phyloP scores from a whole-genome alignment of 78 protist genomes.

The Bodo saltans region DNA sequence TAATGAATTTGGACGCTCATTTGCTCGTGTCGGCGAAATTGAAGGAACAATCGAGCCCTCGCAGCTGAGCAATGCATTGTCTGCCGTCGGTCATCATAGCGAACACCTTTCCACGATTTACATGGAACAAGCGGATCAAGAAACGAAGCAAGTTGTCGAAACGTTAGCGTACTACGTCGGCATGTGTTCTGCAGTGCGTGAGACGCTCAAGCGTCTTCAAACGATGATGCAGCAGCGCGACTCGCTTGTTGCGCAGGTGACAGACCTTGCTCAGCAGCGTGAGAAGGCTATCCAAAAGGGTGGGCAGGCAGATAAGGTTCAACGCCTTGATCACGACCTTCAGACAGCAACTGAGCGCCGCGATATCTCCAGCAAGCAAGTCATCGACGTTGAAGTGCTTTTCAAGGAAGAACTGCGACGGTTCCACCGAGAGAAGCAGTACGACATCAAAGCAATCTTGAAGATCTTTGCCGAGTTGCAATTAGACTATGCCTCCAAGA shows the following conservation, averaged over 20 bases:
- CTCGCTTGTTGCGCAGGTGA: neutral
- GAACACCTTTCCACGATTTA: slow-evolving; percentile 3
- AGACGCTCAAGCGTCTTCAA: slow-evolving; percentile 1
- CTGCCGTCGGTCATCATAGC: slow-evolving; percentile 7
- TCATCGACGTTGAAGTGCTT: neutral
- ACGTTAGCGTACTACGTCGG: slow-evolving; percentile 31
- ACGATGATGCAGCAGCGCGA: slow-evolving; percentile 2
- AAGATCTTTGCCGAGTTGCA: slow-evolving; percentile 29
- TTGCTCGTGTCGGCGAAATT: neutral
- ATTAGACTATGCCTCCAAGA: slow-evolving; percentile 27
- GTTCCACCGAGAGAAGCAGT: slow-evolving; percentile 36
- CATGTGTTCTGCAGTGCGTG: slow-evolving; percentile 12
- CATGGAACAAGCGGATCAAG: slow-evolving; percentile 22
- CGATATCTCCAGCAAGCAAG: neutral
- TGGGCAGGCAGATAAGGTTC: neutral
- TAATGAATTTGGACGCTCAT: slow-evolving; percentile 13
- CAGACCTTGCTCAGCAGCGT: neutral
- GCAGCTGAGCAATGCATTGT: neutral
- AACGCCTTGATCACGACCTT: neutral
- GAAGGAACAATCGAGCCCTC: neutral
- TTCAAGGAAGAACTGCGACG: slow-evolving; percentile 24
- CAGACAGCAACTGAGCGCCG: neutral
- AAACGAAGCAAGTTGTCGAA: slow-evolving; percentile 26
- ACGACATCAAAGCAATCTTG: slow-evolving; percentile 24
- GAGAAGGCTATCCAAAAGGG: neutral